These are phyloP conservation scores for Nicotiana benthamiana DNA, from an alignment of 257 asterid genomes.

Conservation along the genomic window DNA sequence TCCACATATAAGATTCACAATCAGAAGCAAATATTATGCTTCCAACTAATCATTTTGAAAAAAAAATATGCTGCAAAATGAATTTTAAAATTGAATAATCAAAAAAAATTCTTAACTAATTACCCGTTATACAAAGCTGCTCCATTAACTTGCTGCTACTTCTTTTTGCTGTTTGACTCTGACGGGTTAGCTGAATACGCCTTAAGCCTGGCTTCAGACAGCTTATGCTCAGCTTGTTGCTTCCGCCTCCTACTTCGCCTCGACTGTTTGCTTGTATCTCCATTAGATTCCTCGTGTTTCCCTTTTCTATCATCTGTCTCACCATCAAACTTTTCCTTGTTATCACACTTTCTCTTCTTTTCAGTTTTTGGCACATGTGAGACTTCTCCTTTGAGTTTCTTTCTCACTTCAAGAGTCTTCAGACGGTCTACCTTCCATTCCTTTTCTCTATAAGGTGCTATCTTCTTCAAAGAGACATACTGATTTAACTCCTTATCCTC, in stretches of 20 bases:
- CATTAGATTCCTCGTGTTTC: constrained; percentile 24
- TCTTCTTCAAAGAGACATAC: constrained; percentile 62
- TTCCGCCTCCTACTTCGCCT: constrained; percentile 42
- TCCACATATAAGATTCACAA: background rate
- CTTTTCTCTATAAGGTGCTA: constrained; percentile 70
- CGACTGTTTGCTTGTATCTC: constrained; percentile 24
- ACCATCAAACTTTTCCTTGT: constrained; percentile 19
- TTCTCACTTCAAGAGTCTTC: constrained; percentile 35
- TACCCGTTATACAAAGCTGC: constrained; percentile 7
- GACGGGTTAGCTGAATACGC: constrained; percentile 51
- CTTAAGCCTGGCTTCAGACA: constrained; percentile 35
- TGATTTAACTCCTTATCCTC: constrained; percentile 78
- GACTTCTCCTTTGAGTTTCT: constrained; percentile 19
- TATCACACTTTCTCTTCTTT: constrained; percentile 13
- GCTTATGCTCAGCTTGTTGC: constrained; percentile 43
- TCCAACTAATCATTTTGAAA: background rate
- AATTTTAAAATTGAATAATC: no score
- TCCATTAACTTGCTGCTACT: constrained; percentile 6
- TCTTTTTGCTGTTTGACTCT: constrained; percentile 49
- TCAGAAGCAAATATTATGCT: background rate
- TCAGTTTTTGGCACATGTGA: constrained; percentile 9
- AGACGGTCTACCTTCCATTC: constrained; percentile 71
- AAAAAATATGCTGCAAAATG: background rate
- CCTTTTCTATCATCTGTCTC: constrained; percentile 16
- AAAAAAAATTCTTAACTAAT: background rate